Percentiles rank a stretch among this genome's conserved stretches.
Conservation (phyloP, 345 rosid genomes). For the Toxicodendron radicans region DNA sequence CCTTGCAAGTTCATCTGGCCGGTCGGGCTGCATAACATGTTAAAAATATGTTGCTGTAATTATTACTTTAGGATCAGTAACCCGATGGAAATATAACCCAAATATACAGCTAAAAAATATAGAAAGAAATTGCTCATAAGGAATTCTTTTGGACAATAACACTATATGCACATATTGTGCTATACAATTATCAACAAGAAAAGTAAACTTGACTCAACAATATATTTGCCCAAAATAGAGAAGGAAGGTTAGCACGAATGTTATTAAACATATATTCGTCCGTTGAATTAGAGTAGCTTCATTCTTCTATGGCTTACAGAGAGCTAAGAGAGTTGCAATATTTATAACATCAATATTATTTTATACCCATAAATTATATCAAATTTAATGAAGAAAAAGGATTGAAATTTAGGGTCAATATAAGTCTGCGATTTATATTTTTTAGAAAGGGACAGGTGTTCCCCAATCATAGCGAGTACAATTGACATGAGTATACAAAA, state of each 20-base stretch:
- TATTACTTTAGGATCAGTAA: neutral
- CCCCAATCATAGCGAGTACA: constrained; percentile 9
- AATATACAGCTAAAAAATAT: neutral
- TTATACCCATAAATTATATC: no score
- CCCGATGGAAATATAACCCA: neutral
- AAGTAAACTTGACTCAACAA: neutral
- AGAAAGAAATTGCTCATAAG: neutral
- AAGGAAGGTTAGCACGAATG: neutral
- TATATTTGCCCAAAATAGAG: neutral
- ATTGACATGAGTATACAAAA: neutral
- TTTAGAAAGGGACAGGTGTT: neutral
- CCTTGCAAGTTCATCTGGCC: constrained; percentile 73
- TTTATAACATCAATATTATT: no score
- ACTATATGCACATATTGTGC: neutral
- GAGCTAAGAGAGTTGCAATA: no score
- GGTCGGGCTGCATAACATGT: constrained; percentile 60
- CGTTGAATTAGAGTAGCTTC: no score
- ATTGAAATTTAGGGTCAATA: no score
- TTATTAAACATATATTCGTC: no score
- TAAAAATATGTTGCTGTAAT: neutral
- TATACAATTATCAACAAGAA: neutral
- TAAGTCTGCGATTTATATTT: no score
- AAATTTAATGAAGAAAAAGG: neutral
- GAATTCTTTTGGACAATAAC: neutral
- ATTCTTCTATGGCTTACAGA: no score